phyloP scores from a whole-genome alignment of 441 rosid species.

The Populus tomentosa region DNA sequence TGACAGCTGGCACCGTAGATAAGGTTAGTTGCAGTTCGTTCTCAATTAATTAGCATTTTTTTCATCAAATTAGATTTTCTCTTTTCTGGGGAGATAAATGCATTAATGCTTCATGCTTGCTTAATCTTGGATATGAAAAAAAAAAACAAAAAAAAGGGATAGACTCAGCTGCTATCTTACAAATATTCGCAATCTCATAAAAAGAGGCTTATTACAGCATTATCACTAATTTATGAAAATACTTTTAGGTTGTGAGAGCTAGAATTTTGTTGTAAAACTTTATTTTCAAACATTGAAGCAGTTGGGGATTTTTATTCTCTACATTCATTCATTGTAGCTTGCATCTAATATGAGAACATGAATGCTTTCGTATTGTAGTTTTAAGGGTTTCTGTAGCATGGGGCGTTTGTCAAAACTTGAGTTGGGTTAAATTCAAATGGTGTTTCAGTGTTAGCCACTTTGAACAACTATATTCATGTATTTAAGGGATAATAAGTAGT shows the following conservation, averaged over 20 bases:
- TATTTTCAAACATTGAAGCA: not conserved
- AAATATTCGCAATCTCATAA: not conserved
- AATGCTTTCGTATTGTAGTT: not conserved
- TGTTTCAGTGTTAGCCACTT: not conserved
- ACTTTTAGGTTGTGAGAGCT: not conserved
- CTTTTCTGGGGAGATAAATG: not conserved
- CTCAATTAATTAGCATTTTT: not conserved
- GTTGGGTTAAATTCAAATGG: not conserved
- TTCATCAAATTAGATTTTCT: not conserved
- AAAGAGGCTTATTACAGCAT: not conserved
- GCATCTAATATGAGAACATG: not conserved
- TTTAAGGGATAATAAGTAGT: not conserved
- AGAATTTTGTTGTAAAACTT: not conserved
- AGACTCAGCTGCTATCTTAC: not conserved
- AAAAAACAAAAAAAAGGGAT: too few relatives aligned
- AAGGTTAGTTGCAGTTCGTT: conserved; percentile 38
- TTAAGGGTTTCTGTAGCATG: not conserved
- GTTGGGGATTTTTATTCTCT: not conserved
- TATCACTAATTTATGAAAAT: not conserved
- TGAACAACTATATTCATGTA: not conserved
- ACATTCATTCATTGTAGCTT: not conserved
- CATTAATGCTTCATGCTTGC: not conserved
- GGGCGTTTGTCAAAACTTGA: not conserved
- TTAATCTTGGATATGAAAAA: not conserved
- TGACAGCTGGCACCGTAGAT: conserved; percentile 61